Base-by-base conservation (phyloP, 306 rosid genomes). In the Ziziphus jujuba region DNA sequence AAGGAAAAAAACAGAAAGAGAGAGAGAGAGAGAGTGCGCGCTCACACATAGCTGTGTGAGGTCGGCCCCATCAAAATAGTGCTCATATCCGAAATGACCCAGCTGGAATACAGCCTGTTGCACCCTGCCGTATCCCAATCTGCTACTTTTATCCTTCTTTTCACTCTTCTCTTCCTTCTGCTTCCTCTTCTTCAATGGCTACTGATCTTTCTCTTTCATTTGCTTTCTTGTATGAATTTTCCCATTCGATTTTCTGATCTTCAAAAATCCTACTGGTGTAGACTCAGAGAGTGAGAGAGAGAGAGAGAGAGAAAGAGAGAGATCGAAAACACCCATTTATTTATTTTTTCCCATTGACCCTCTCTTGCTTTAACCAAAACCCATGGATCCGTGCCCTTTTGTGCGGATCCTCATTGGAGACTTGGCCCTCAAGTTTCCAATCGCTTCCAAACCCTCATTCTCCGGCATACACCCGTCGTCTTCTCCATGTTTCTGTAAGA, bases 361-460 rank as follows among this genome's bases (percentile, higher is more conserved):
- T 4, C 9, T 35, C 2, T 20, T 24, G 1, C 17, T 23, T 31
- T 16, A 1, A 0, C 28, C 43, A 7, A 28, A 6, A 40, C 10
- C 45, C 45, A 87, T 91, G 97, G 96, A 91, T 84, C 96, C 96
- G 53, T 88, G 97, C 73, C 79, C 84, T 2, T 91, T 82, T 49
- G 72, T 84, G 59, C 96, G 97, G 85, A 64, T 91, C 73, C 86
- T 88, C 19, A 65, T 91, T 66, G 89, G 92, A 23, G 88, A 88
- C 87, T 63, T 91, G 11, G 85, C 89, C 53, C 56, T 91, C 17
- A 88, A 87, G 59, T 77, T 79, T 3, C 85, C 85, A 28, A 69
- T 79, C 1, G 72, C 79, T 9, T 74, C 95, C 0, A 82, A 54
- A 17, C 82, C 90, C 0, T 84, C 92, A 0, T 74, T 62, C 77